A percentile compares a stretch with the other conserved stretches of the same genome.
Evolutionary conservation across 371 early-diverging fungal genomes (phyloP).

Genomic region (Haplosporangium sp.): DNA sequence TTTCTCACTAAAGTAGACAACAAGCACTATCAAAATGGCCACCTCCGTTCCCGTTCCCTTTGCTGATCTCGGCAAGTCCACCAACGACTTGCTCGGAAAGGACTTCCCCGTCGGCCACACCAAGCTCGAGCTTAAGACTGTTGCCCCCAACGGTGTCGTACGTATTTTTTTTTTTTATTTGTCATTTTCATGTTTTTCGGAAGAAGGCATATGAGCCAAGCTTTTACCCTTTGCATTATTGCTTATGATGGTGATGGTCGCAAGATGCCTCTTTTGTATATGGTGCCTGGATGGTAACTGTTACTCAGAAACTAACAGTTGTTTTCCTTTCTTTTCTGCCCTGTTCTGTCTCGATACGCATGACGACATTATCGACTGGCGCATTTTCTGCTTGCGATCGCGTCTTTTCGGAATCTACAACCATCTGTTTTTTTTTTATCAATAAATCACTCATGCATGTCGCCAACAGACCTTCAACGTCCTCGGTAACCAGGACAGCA

Average conservation of each 20-base stretch:
- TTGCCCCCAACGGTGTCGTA: constrained; percentile 94
- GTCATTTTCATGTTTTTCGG: no score
- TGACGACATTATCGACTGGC: constrained; percentile 1
- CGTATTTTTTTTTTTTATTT: no score
- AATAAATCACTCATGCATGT: no score
- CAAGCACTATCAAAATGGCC: constrained; percentile 55
- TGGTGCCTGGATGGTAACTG: no score
- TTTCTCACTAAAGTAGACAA: no score
- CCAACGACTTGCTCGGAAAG: constrained; percentile 95
- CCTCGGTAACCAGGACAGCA: constrained; percentile 92
- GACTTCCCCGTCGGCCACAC: constrained; percentile 95
- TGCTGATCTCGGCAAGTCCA: constrained; percentile 94
- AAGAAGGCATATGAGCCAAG: no score
- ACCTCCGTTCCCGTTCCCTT: constrained; percentile 75
- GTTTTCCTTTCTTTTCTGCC: background rate
- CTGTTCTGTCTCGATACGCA: background rate
- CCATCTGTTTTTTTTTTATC: background rate
- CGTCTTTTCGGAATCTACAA: constrained; percentile 13
- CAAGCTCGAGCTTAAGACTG: constrained; percentile 97
- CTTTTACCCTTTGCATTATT: no score
- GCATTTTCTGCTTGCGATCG: constrained; percentile 7
- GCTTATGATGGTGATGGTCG: no score
- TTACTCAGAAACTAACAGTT: background rate
- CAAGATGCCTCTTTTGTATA: no score
- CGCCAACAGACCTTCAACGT: constrained; percentile 98